Percentiles rank a stretch among this genome's conserved stretches.
These are phyloP conservation scores for Scortechinia acanthostroma DNA, from an alignment of 2,329 filamentous ascomycete species.

Conservation along the genomic window DNA sequence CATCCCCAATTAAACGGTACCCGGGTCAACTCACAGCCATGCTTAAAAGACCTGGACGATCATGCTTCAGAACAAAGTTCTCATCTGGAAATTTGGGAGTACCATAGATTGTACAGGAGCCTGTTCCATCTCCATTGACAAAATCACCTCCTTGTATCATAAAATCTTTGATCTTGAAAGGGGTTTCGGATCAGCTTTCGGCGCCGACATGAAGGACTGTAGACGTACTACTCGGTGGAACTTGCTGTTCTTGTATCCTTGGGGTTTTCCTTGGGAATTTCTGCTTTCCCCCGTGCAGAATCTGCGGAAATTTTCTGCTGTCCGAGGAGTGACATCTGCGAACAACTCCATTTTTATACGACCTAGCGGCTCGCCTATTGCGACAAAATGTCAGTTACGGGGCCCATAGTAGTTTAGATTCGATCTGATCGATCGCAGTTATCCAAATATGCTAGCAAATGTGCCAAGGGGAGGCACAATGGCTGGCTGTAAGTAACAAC, in stretches of 20 bases:
- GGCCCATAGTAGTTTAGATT: no score
- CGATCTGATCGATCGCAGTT: no score
- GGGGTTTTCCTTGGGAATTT: neutral
- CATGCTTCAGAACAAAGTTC: conserved; percentile 1
- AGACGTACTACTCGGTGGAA: neutral
- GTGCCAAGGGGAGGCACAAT: no score
- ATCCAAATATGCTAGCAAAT: no score
- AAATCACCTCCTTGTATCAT: conserved; percentile 2
- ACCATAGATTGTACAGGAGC: neutral
- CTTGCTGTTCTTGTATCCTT: conserved; percentile 1
- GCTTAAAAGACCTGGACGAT: conserved; percentile 1
- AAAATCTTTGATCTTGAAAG: conserved; percentile 2
- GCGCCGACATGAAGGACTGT: neutral
- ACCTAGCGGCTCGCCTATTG: neutral
- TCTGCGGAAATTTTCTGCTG: neutral
- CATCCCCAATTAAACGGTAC: no score
- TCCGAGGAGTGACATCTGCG: neutral
- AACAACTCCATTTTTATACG: conserved; percentile 1
- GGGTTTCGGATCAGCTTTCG: neutral
- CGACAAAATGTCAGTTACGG: no score
- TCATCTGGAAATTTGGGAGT: neutral
- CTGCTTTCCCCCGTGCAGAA: conserved; percentile 1
- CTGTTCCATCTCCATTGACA: neutral
- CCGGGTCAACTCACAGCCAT: neutral
- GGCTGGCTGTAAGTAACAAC: no score